Conservation (phyloP, 768 basidiomycete species). For the Collybia nuda region DNA sequence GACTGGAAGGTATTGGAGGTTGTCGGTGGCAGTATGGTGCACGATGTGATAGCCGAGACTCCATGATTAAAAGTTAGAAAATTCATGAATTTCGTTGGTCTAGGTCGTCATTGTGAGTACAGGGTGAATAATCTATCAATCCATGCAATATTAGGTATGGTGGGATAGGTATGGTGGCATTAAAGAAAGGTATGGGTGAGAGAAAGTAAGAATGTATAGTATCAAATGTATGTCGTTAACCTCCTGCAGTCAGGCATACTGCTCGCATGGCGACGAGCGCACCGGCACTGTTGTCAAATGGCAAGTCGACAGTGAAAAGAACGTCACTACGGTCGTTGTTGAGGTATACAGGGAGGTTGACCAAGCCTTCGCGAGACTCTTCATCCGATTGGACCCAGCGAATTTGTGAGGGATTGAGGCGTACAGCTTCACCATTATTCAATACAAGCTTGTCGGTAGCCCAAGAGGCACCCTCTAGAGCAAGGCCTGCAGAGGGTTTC, state of each 20-base stretch:
- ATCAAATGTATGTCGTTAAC: constrained; percentile 32
- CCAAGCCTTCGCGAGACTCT: constrained; percentile 37
- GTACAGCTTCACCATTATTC: constrained; percentile 82
- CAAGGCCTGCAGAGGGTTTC: constrained; percentile 56
- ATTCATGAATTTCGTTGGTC: constrained; percentile 15
- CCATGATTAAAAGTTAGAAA: background rate
- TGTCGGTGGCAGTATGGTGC: constrained; percentile 39
- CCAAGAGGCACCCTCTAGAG: constrained; percentile 87
- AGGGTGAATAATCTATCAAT: background rate
- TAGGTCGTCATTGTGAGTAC: constrained; percentile 2
- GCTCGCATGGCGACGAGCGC: constrained; percentile 83
- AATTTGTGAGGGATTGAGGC: constrained; percentile 79
- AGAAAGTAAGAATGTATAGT: constrained; percentile 10
- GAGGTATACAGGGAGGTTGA: constrained; percentile 90
- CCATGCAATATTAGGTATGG: constrained; percentile 6
- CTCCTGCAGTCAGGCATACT: constrained; percentile 86
- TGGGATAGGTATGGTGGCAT: constrained; percentile 6
- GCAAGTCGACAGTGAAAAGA: constrained; percentile 85
- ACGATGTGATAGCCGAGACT: constrained; percentile 4
- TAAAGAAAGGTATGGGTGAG: too few species aligned
- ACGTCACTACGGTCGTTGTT: constrained; percentile 89
- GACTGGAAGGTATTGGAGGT: constrained; percentile 89
- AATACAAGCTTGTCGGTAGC: constrained; percentile 64
- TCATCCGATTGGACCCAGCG: constrained; percentile 76
- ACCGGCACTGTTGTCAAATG: constrained; percentile 66